Conservation (phyloP, 495 filamentous ascomycete species). For the Penicillium argentinense region DNA sequence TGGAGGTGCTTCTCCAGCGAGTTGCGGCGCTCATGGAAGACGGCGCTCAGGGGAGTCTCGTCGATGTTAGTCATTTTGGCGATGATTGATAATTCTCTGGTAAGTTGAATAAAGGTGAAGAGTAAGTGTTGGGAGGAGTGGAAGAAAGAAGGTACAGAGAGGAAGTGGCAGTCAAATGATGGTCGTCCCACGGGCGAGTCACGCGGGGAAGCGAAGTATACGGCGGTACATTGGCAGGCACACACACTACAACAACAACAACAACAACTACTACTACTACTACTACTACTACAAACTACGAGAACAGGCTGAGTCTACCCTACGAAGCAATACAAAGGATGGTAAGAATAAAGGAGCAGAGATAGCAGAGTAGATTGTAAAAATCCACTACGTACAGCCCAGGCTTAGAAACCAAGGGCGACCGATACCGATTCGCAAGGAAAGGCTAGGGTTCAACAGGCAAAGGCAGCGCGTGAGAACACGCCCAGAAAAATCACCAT, state of each 20-base stretch:
- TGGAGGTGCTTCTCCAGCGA: conserved; percentile 86
- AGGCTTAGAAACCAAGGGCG: background rate
- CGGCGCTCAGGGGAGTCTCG: conserved; percentile 39
- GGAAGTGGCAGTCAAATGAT: conserved; percentile 21
- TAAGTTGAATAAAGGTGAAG: too few species aligned
- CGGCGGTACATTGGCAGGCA: too few species aligned
- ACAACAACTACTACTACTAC: too few species aligned
- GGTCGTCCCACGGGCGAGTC: conserved; percentile 12
- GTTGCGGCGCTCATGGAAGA: conserved; percentile 76
- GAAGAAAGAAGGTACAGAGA: background rate
- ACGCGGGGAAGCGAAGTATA: conserved; percentile 26
- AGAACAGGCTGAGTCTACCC: too few species aligned
- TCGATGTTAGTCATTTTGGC: conserved; percentile 26
- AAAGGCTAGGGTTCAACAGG: conserved; percentile 6
- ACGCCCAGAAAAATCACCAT: too few species aligned
- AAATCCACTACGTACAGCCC: conserved; percentile 3
- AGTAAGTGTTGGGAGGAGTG: background rate
- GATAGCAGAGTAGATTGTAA: too few species aligned
- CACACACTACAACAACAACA: too few species aligned
- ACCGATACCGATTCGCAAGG: conserved; percentile 6
- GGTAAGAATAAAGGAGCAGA: too few species aligned
- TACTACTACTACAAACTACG: too few species aligned
- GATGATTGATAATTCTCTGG: too few species aligned
- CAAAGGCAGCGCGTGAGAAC: background rate
- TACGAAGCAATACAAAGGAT: background rate